Percentiles rank a stretch among this genome's conserved stretches.
Conservation (phyloP, 2,329 filamentous ascomycete species). For the Metarhizium rileyi region DNA sequence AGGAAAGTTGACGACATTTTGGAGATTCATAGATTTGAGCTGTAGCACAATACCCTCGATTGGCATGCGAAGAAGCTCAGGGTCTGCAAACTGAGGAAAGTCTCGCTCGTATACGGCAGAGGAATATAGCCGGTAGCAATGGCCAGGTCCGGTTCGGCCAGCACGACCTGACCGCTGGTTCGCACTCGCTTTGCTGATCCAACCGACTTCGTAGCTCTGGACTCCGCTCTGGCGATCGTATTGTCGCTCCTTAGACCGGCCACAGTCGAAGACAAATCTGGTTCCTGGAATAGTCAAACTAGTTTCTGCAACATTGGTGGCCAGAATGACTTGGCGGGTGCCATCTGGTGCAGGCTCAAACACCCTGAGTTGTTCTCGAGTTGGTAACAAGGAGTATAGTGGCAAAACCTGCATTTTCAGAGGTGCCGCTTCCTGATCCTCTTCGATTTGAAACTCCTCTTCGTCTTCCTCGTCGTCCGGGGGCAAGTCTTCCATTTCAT, state of each 20-base stretch:
- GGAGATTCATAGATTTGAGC: slow-evolving; percentile 88
- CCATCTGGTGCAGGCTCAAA: slow-evolving; percentile 80
- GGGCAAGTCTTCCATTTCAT: slow-evolving; percentile 49
- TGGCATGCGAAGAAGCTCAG: slow-evolving; percentile 82
- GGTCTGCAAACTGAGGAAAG: slow-evolving; percentile 75
- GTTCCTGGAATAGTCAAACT: slow-evolving; percentile 94
- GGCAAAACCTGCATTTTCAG: slow-evolving; percentile 81
- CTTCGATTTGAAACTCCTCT: slow-evolving; percentile 58
- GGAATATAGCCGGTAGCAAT: slow-evolving; percentile 91
- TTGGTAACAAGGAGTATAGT: slow-evolving; percentile 85
- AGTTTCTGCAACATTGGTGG: slow-evolving; percentile 95
- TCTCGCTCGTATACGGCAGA: slow-evolving; percentile 89
- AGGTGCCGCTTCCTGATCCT: slow-evolving; percentile 49
- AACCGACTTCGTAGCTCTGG: slow-evolving; percentile 88
- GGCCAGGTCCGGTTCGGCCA: slow-evolving; percentile 87
- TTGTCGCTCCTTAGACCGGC: slow-evolving; percentile 81
- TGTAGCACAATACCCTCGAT: slow-evolving; percentile 89
- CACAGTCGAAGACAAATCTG: slow-evolving; percentile 91
- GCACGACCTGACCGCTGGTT: slow-evolving; percentile 88
- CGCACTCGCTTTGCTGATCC: slow-evolving; percentile 96
- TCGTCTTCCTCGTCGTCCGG: slow-evolving; percentile 48
- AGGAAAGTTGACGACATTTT: slow-evolving; percentile 86
- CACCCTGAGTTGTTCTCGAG: slow-evolving; percentile 80
- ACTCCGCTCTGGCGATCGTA: slow-evolving; percentile 85
- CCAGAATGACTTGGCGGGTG: slow-evolving; percentile 75